These are phyloP conservation scores for Ananas comosus DNA, from an alignment of 176 grass and related monocot species.

Conservation along the genomic window DNA sequence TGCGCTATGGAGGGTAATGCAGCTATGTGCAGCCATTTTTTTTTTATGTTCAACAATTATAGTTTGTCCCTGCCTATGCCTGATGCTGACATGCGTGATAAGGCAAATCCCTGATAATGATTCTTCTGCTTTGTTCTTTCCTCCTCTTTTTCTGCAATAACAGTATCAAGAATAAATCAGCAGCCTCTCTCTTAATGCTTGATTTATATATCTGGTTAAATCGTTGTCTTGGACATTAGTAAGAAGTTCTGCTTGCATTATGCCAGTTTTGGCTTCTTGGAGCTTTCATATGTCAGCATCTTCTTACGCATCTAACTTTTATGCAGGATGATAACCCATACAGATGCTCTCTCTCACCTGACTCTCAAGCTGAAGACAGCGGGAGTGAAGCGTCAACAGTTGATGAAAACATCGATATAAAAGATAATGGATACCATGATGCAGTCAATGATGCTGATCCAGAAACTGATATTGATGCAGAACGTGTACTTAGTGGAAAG, in stretches of 20 bases:
- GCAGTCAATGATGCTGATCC: slow-evolving; percentile 71
- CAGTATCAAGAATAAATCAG: too few species aligned
- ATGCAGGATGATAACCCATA: slow-evolving; percentile 61
- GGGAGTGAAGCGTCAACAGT: slow-evolving; percentile 76
- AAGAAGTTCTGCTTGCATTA: background rate
- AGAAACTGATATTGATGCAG: slow-evolving; percentile 49
- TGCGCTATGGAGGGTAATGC: too few species aligned
- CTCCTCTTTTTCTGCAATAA: too few species aligned
- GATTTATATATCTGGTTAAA: too few species aligned
- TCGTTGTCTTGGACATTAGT: too few species aligned
- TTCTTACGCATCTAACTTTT: slow-evolving; percentile 19
- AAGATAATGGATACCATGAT: slow-evolving; percentile 91
- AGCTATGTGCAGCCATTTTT: too few species aligned
- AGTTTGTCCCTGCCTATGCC: too few species aligned
- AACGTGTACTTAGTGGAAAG: slow-evolving; percentile 69
- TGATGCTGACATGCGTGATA: too few species aligned
- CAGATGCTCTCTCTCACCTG: slow-evolving; percentile 71
- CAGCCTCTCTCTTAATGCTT: too few species aligned
- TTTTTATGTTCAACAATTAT: too few species aligned
- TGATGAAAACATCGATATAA: slow-evolving; percentile 52
- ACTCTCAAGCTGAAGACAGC: slow-evolving; percentile 78
- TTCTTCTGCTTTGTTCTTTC: too few species aligned
- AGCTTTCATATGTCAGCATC: background rate
- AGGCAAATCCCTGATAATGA: too few species aligned
- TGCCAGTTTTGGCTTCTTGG: background rate